Evolutionary conservation across 129 eudicot species (phyloP), one percentile per base, ranked within the genome.

Genomic region (Lonicera japonica): DNA sequence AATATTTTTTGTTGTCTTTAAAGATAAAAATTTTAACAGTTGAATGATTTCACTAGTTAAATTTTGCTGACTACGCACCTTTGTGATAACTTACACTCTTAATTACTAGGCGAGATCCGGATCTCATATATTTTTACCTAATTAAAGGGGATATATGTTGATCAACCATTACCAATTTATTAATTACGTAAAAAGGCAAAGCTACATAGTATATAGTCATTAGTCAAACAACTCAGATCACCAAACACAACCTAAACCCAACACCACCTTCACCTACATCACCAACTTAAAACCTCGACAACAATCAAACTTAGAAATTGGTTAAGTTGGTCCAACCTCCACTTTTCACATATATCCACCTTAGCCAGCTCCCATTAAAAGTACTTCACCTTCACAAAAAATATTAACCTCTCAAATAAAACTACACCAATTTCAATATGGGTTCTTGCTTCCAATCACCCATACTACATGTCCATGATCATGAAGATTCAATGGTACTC

Each of bases 401-500:
- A 55, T n/a, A 43, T 25, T 23, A 16, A 12, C 21, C 34, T 23
- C 19, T 19, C 24, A 29, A 10, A 29, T 14, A 17, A 18, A 11
- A 29, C 10, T 8, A 25, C 17, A 19, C 29, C 25, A 61, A 58
- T 68, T 46, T 55, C 69, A 82, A 61, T 20, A 88, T 84, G 96
- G 75, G 82, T 18, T 56, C 66, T 56, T 81, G 86, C 70, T 81
- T 84, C 65, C 70, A 75, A 34, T 58, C 63, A 46, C 25, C 94
- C 5, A 53, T 64, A 47, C n/a, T n/a, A 21, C 58, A n/a, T n/a
- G n/a, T n/a, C n/a, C n/a, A n/a, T n/a, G n/a, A n/a, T 0, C 92
- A 86, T 72, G 95, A 90, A 2, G 97, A 86, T 48, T 83, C 95
- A 0, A 45, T 58, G 2, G 77, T 89, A 56, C 97, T 86, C 66